These are phyloP conservation scores for Taphrina pruni DNA, from an alignment of 1,139 yeast genomes.

Conservation along the genomic window DNA sequence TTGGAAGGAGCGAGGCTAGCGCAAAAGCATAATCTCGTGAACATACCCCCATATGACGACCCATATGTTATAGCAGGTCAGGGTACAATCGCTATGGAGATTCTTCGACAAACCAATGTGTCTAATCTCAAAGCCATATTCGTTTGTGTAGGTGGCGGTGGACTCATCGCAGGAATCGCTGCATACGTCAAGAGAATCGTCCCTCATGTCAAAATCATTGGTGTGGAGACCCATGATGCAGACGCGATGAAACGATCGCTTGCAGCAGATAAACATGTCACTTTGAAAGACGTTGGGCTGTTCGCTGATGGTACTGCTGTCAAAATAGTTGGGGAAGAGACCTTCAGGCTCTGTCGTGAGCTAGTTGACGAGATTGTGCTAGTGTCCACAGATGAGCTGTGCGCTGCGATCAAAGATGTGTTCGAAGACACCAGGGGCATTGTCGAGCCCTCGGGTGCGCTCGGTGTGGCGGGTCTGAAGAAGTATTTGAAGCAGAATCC, in stretches of 20 bases:
- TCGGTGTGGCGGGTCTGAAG: constrained; percentile 92
- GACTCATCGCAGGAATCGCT: constrained; percentile 87
- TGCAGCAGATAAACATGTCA: constrained; percentile 60
- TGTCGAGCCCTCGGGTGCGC: constrained; percentile 96
- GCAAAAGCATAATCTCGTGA: constrained; percentile 72
- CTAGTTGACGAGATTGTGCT: constrained; percentile 86
- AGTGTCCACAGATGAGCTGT: constrained; percentile 90
- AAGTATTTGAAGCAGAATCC: constrained; percentile 72
- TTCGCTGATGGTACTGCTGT: constrained; percentile 99
- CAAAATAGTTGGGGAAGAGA: constrained; percentile 83
- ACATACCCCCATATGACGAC: constrained; percentile 96
- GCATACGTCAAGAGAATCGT: constrained; percentile 90
- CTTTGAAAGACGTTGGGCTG: constrained; percentile 79
- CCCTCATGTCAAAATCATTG: constrained; percentile 95
- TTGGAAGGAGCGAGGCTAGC: constrained; percentile 79
- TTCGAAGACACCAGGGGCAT: constrained; percentile 94
- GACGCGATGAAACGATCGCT: constrained; percentile 85
- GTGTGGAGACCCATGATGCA: constrained; percentile 95
- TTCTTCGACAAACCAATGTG: constrained; percentile 81
- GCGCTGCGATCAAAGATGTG: constrained; percentile 96
- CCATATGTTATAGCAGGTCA: constrained; percentile 99
- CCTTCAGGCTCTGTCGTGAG: constrained; percentile 78
- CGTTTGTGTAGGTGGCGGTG: constrained; percentile 97
- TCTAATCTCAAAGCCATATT: constrained; percentile 84
- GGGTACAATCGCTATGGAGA: constrained; percentile 94